Evolutionary conservation across 495 filamentous ascomycete species (phyloP).

Genomic region (Parathielavia appendiculata): DNA sequence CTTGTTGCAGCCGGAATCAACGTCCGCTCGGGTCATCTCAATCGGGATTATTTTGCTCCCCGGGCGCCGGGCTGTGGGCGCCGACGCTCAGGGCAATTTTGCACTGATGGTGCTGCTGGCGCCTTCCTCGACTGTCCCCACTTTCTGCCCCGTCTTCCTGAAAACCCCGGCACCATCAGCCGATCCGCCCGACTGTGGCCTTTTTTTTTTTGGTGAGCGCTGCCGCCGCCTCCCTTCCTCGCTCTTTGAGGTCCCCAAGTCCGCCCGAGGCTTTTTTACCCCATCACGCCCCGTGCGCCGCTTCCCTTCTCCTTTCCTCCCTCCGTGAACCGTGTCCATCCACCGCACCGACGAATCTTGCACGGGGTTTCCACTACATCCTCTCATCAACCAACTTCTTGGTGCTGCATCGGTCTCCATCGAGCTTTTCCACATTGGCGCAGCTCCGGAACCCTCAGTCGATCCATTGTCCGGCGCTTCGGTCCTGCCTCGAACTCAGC

Average conservation of each 20-base stretch:
- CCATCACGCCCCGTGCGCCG: conserved; percentile 27
- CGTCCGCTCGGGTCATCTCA: background rate
- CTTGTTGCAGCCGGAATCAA: no score
- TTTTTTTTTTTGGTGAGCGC: conserved; percentile 24
- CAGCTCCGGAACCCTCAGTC: conserved; percentile 23
- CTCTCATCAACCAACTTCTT: background rate
- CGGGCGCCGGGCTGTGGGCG: conserved; percentile 22
- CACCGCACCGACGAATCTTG: conserved; percentile 11
- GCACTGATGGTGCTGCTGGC: conserved; percentile 11
- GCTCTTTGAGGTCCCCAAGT: conserved; percentile 27
- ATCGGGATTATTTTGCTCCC: conserved; percentile 1
- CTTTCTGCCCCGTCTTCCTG: conserved; percentile 29
- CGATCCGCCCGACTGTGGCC: conserved; percentile 37
- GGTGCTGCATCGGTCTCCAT: conserved; percentile 3
- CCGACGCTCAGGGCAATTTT: conserved; percentile 7
- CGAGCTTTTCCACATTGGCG: conserved; percentile 15
- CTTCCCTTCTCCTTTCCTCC: conserved; percentile 17
- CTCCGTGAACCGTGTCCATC: conserved; percentile 7
- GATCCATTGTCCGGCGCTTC: conserved; percentile 13
- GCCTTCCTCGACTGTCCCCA: conserved; percentile 22
- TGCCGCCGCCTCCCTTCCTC: conserved; percentile 34
- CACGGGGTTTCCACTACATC: background rate
- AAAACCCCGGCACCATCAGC: conserved; percentile 38
- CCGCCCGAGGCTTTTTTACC: conserved; percentile 36
- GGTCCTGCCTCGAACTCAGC: background rate